phyloP scores from a whole-genome alignment of 2,329 filamentous ascomycete species.

The Magnaporthiopsis rhizophila region DNA sequence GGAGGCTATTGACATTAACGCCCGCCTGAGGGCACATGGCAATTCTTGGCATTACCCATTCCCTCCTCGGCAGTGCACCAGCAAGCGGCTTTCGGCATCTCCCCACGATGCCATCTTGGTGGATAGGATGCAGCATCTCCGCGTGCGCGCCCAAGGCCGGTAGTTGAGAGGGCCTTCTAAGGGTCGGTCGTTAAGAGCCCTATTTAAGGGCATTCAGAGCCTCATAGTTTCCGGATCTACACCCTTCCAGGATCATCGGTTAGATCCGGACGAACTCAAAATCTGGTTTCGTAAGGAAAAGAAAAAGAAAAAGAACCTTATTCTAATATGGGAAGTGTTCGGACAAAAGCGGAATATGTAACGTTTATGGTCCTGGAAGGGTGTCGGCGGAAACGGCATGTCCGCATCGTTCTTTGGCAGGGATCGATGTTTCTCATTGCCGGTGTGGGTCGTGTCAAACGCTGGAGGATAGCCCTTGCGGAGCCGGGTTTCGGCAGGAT shows the following conservation, averaged over 20 bases:
- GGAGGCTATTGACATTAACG: background rate
- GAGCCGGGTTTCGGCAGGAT: background rate
- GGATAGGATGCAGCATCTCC: no score
- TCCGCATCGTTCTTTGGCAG: background rate
- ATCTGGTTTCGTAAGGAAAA: no score
- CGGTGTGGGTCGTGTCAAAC: background rate
- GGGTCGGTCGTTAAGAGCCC: background rate
- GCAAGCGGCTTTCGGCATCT: background rate
- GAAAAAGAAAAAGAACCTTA: no score
- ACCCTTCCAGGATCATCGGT: no score
- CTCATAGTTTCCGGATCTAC: background rate
- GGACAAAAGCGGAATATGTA: no score
- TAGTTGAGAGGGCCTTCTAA: background rate
- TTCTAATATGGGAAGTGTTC: no score
- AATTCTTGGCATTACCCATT: background rate
- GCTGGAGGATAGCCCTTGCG: no score
- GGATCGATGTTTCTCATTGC: background rate
- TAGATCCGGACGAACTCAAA: no score
- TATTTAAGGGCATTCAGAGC: background rate
- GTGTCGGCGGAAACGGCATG: background rate
- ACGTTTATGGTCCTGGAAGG: no score
- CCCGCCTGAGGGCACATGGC: no score
- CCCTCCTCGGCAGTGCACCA: no score
- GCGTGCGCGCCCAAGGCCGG: no score
- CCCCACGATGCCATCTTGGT: background rate